These are phyloP conservation scores for Thermochaetoides thermophila DNA, from an alignment of 495 filamentous ascomycete species.

Conservation along the genomic window DNA sequence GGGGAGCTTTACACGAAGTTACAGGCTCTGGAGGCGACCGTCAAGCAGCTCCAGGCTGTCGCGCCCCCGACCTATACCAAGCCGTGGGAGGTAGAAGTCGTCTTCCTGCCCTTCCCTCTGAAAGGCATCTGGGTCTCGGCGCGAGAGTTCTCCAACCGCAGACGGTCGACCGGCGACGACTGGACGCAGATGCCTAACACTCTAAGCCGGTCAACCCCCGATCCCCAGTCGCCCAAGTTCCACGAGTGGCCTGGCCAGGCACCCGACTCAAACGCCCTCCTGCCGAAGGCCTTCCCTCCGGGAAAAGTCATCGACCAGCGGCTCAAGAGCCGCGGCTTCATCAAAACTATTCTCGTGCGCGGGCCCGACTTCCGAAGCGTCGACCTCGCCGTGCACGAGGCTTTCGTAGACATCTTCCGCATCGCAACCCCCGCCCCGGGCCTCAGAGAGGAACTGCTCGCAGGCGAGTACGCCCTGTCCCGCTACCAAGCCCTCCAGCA, in stretches of 20 bases:
- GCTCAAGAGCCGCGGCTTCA: conserved; percentile 49
- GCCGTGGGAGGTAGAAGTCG: conserved; percentile 56
- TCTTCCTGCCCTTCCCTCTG: conserved; percentile 53
- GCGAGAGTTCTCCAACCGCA: conserved; percentile 31
- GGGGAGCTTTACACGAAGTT: conserved; percentile 36
- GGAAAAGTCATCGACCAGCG: conserved; percentile 42
- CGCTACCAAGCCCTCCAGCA: conserved; percentile 37
- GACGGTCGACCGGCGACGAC: conserved; percentile 31
- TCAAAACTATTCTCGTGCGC: conserved; percentile 41
- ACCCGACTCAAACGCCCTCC: conserved; percentile 35
- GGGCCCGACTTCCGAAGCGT: conserved; percentile 46
- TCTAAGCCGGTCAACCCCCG: conserved; percentile 23
- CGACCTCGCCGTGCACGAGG: conserved; percentile 38
- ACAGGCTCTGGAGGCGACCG: conserved; percentile 38
- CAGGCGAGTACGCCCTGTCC: conserved; percentile 16
- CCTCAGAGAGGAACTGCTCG: too few species aligned
- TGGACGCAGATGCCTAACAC: conserved; percentile 43
- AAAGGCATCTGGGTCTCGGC: conserved; percentile 45
- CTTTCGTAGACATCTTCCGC: conserved; percentile 40
- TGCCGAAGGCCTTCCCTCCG: conserved; percentile 41
- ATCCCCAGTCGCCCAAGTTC: conserved; percentile 28
- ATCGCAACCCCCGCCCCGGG: conserved; percentile 9
- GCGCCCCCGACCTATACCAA: conserved; percentile 37
- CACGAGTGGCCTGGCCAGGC: conserved; percentile 32
- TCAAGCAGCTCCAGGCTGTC: conserved; percentile 39